Base-by-base conservation (phyloP, 352 stramenopile species). In the Detonula confervacea region DNA sequence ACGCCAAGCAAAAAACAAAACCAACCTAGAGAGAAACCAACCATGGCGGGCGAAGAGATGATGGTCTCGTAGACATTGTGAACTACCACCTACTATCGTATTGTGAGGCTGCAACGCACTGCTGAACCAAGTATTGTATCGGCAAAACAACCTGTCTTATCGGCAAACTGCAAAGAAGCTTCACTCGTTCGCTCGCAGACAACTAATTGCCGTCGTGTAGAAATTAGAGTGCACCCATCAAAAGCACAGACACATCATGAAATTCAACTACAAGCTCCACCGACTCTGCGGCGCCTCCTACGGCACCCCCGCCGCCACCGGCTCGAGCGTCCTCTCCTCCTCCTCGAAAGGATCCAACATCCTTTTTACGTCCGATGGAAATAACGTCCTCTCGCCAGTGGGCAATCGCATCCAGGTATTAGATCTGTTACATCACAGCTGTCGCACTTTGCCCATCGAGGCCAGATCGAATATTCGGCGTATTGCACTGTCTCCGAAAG, bases 221-320 rank as follows among this genome's bases (percentile, higher is more conserved):
- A n/a, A n/a, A n/a, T n/a, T n/a, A 49, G 14, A 55, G 30, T 1
- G 11, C 24, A 47, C 4, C 24, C 37, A 55, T 9, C 11, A 63
- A 51, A n/a, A n/a, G n/a, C n/a, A n/a, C n/a, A n/a, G n/a, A n/a
- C n/a, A n/a, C n/a, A 72, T 30, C 18, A 94, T 94, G 89, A 94
- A 94, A 66, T 94, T 94, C 61, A 94, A 94, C 62, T 94, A 91
- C 77, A 93, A 93, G 46, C 77, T 94, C 24, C 83, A 91, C 56
- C 77, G 90, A 20, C 69, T 93, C 12, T 92, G 87, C 72, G 90
- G 87, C 20, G 80, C 87, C 25, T 90, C 89, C 27, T 93, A 93
- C 71, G 89, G 87, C 2, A 84, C 84, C 47, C 88, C 86, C 16
- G 67, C 73, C 25, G 80, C 76, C 57, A 82, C 80, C 4, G 68